Conservation (phyloP, 1,284 basidiomycete species). For the Irpex sp. region DNA sequence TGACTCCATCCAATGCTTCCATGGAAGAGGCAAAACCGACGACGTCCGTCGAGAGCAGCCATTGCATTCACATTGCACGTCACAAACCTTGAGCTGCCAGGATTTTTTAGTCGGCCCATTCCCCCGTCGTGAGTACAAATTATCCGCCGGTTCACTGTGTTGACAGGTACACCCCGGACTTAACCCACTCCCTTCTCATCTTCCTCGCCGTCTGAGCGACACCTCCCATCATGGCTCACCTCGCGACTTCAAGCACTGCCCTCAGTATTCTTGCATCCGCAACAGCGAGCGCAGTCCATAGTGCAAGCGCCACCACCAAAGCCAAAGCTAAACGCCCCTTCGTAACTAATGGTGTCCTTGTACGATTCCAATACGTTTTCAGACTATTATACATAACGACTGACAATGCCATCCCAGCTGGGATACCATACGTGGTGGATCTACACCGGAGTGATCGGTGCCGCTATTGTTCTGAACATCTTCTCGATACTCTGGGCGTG, state of each 20-base stretch:
- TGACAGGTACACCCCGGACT: background rate
- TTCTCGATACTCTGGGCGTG: slow-evolving; percentile 19
- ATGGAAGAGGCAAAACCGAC: background rate
- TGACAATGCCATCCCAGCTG: background rate
- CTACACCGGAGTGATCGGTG: slow-evolving; percentile 14
- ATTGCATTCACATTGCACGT: background rate
- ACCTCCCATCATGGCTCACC: background rate
- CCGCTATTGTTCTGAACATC: slow-evolving; percentile 18
- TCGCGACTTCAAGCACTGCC: background rate
- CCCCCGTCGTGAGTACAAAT: background rate
- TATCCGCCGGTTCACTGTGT: background rate
- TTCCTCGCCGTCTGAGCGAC: background rate
- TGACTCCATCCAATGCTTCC: background rate
- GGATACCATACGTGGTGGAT: slow-evolving; percentile 16
- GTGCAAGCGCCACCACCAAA: background rate
- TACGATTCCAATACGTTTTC: no score
- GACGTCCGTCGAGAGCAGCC: background rate
- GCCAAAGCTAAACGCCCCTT: background rate
- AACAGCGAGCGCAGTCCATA: background rate
- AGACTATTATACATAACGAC: no score
- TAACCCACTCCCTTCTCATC: background rate
- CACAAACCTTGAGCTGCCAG: background rate
- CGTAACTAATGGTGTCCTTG: background rate
- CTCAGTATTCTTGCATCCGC: background rate
- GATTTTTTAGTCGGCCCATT: background rate